Evolutionary conservation across 495 filamentous ascomycete genomes (phyloP), one percentile per base, ranked within the genome.

Genomic region (Podospora australis): DNA sequence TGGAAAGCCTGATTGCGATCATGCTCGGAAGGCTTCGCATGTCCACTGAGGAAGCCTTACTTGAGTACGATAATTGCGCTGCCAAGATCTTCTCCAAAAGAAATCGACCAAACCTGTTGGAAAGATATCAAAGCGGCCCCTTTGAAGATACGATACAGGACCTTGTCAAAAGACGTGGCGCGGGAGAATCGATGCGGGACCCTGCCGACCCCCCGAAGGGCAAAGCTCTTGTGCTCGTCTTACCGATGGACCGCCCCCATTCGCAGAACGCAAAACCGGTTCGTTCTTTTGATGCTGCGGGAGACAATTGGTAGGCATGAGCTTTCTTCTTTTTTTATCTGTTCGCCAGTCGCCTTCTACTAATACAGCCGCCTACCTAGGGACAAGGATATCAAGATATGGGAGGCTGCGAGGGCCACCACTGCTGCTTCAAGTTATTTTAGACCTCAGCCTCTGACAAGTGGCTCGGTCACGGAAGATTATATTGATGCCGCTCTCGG

Each of bases 11-110:
- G 20, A 60, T 67, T 19, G 65, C 68, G 0, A 54, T 71, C 22
- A 58, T 71, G 55, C 46, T 71, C 0, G 67, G 65, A 0, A 51
- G 68, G 13, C 41, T 71, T 7, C 46, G 60, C 19, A 64, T 71
- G 59, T 59, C 55, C 4, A 56, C 56, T 10, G 28, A 36, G 10
- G 56, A 67, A 39, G 64, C 62, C n/a, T 14, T 69, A 22, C 38
- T 45, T 7, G 41, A 47, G 19, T 69, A 67, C 43, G 49, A 54
- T 19, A 24, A 25, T 3, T 53, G 63, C 34, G 54, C 64, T 1
- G 35, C 44, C 13, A 52, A 39, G 9, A 59, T 65, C 4, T 69
- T 65, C 48, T 56, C 49, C 8, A 34, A 50, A 2, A 21, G n/a
- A n/a, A n/a, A n/a, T n/a, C n/a, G n/a, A n/a, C n/a, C n/a, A n/a